Percentiles rank a stretch among this genome's conserved stretches.
phyloP scores from a whole-genome alignment of 1,284 basidiomycete genomes.

The Cryptococcus sp. region DNA sequence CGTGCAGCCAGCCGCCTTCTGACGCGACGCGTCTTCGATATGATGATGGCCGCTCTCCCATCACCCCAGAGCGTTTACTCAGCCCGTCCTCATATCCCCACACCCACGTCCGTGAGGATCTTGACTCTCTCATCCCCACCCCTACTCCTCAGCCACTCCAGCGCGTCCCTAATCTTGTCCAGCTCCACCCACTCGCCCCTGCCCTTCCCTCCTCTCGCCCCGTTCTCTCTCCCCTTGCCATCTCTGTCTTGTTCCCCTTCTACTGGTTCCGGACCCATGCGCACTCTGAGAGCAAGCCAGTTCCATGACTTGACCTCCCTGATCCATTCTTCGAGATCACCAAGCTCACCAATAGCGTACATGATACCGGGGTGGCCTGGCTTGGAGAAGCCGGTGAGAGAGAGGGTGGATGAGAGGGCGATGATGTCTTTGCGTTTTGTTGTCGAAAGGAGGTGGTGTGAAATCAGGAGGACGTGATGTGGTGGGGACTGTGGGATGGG shows the following conservation, averaged over 20 bases:
- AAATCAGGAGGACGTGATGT: constrained; percentile 65
- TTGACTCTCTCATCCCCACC: constrained; percentile 55
- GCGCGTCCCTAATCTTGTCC: constrained; percentile 65
- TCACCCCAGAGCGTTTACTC: neutral
- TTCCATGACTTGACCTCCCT: constrained; percentile 68
- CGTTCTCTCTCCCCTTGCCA: constrained; percentile 23
- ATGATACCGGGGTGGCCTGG: constrained; percentile 70
- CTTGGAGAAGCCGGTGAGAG: constrained; percentile 65
- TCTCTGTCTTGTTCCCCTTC: constrained; percentile 30
- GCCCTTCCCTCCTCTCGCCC: constrained; percentile 35
- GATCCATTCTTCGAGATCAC: constrained; percentile 62
- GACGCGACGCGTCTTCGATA: neutral
- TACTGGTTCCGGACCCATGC: constrained; percentile 51
- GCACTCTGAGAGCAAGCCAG: constrained; percentile 66
- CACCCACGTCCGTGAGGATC: constrained; percentile 62
- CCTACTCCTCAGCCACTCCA: constrained; percentile 60
- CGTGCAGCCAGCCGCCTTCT: neutral
- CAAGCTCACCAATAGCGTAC: constrained; percentile 60
- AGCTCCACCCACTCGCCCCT: constrained; percentile 55
- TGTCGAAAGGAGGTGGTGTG: constrained; percentile 67
- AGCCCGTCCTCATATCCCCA: constrained; percentile 50
- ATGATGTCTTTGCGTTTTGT: constrained; percentile 64
- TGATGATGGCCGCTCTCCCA: too few relatives aligned
- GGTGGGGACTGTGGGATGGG: neutral
- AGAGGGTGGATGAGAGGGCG: constrained; percentile 59